Conservation (phyloP, 2,329 filamentous ascomycete species). For the Fusarium sp. region DNA sequence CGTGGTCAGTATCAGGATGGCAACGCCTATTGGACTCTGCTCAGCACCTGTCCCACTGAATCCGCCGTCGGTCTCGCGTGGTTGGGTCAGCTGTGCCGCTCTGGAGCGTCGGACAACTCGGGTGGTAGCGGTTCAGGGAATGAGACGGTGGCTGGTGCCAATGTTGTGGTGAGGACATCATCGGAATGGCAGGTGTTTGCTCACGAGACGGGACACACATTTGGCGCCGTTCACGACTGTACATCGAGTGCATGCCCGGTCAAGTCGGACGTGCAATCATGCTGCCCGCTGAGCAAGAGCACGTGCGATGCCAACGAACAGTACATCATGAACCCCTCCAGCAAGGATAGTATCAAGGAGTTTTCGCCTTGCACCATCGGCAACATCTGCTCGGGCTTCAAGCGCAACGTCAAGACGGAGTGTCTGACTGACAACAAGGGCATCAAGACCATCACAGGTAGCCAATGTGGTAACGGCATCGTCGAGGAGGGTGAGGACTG, state of each 20-base stretch:
- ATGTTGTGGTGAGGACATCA: slow-evolving; percentile 86
- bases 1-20: slow-evolving; percentile 79
- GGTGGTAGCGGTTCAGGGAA: slow-evolving; percentile 59
- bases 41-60: slow-evolving; percentile 84
- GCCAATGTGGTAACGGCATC: slow-evolving; percentile 95
- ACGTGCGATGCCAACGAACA: slow-evolving; percentile 80
- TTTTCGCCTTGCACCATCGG: slow-evolving; percentile 93
- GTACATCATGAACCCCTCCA: slow-evolving; percentile 98
- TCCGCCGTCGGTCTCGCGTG: slow-evolving; percentile 92
- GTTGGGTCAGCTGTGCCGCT: slow-evolving; percentile 86
- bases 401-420: slow-evolving; percentile 77
- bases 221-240: slow-evolving; percentile 96
- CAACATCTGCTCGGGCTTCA: slow-evolving; percentile 91
- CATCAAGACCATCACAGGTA: slow-evolving; percentile 82
- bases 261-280: slow-evolving; percentile 66
- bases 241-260: slow-evolving; percentile 75
- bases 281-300: slow-evolving; percentile 79
- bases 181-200: slow-evolving; percentile 97
- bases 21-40: slow-evolving; percentile 93
- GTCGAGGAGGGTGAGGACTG: slow-evolving; percentile 95
- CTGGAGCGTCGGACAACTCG: slow-evolving; percentile 66
- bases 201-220: slow-evolving; percentile 94
- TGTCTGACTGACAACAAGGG: slow-evolving; percentile 90
- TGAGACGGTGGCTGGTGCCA: slow-evolving; percentile 85
- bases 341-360: slow-evolving; percentile 74